Base-by-base conservation (phyloP, 176 grass and related monocot species). In the Thinopyrum elongatum region DNA sequence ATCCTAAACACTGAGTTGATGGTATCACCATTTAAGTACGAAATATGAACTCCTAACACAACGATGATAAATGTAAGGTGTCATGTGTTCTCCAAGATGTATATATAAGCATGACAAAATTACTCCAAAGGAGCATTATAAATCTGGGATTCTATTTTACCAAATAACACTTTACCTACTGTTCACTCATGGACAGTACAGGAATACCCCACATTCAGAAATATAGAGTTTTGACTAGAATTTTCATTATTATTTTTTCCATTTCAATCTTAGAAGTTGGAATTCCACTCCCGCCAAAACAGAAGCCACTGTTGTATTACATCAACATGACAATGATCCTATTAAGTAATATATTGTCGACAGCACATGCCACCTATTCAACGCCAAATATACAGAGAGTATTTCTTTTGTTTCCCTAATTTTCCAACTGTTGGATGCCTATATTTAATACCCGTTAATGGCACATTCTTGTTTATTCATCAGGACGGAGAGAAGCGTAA, bases 51-150 rank as follows among this genome's bases (percentile, higher is more conserved):
- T 42, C 14, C 25, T 63, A 85, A 67, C 44, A 41, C 8, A 57
- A 62, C 16, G 22, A 13, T 17, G 14, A 8, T 8, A 36, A 77
- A 57, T 65, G 4, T 67, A 57, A 70, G 19, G 30, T 76, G 38
- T 3, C 17, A 65, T 47, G 53, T 88, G 65, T 80, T 79, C 38
- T 27, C 38, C 55, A 76, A 66, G 26, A 61, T 71, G 26, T 82
- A 46, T 60, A 27, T 88, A 82, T 60, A 57, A 44, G 76, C 59
- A 89, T 10, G 15, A 55, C 25, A 68, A 74, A 46, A 67, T 89
- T 76, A 80, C 42, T 41, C 17, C 30, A 11, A 79, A 55, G 41
- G 57, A 31, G 59, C 30, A 44, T 14, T 23, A 65, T 39, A 73
- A 28, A 63, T 64, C 44, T 33, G 5, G 11, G 33, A 16, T 47